Evolutionary conservation across 352 stramenopile genomes (phyloP).

Genomic region (Globisporangium cederbergense): DNA sequence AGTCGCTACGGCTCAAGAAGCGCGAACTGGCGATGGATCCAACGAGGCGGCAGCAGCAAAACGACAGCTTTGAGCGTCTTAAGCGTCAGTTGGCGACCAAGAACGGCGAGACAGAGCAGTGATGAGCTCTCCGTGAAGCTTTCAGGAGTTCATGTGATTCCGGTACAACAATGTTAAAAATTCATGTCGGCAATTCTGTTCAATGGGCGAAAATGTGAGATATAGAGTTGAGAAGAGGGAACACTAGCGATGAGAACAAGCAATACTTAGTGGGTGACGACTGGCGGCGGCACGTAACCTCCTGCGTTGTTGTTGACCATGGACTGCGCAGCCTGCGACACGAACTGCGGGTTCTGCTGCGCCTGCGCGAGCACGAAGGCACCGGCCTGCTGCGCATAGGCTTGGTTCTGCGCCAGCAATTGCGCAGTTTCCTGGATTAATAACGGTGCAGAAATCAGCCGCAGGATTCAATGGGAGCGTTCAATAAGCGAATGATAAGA

Average conservation of each 20-base stretch:
- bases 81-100: conserved; percentile 33
- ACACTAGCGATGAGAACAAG: background rate
- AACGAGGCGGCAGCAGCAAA: conserved; percentile 10
- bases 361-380: conserved; percentile 65
- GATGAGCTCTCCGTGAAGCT: background rate
- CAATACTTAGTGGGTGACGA: conserved; percentile 11
- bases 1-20: conserved; percentile 15
- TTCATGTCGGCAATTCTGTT: background rate
- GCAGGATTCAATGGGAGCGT: background rate
- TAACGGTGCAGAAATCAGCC: background rate
- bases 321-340: conserved; percentile 53
- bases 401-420: conserved; percentile 59
- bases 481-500: background rate
- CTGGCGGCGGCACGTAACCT: conserved; percentile 36
- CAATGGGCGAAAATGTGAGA: background rate
- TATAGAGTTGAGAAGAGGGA: background rate
- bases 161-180: background rate
- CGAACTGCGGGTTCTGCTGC: conserved; percentile 73
- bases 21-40: conserved; percentile 14
- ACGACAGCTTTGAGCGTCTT: conserved; percentile 5
- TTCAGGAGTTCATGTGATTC: background rate
- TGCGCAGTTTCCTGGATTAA: conserved; percentile 48
- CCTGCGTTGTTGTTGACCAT: conserved; percentile 34
- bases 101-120: background rate
- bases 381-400: conserved; percentile 51